Conservation (phyloP, 1,284 basidiomycete species). For the Hymenochaete sp. region DNA sequence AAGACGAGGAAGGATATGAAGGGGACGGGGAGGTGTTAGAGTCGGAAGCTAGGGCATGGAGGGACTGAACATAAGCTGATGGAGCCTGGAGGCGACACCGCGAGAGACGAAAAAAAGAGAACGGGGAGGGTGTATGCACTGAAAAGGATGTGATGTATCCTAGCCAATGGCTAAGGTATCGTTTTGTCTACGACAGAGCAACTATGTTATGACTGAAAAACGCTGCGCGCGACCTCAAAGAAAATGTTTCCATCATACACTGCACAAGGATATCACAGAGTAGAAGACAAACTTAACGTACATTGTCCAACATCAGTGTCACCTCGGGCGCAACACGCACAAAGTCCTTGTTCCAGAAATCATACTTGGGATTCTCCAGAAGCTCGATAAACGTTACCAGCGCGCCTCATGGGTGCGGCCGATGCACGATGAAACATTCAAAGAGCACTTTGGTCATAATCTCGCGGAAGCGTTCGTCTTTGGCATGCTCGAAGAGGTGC, state of each 20-base stretch:
- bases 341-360: conserved; percentile 82
- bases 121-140: no score
- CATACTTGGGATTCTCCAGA: conserved; percentile 74
- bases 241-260: conserved; percentile 4
- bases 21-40: no score
- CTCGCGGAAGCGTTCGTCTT: conserved; percentile 76
- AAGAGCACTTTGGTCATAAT: conserved; percentile 87
- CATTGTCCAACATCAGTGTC: conserved; percentile 70
- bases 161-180: no score
- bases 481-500: conserved; percentile 74
- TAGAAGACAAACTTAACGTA: conserved; percentile 32
- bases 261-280: conserved; percentile 4
- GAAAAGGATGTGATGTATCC: no score
- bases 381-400: conserved; percentile 91
- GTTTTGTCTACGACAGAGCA: no score
- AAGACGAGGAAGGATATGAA: not conserved
- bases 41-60: no score
- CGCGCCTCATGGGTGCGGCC: conserved; percentile 97
- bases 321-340: conserved; percentile 75
- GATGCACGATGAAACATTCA: conserved; percentile 88
- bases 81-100: no score
- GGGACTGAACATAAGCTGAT: no score
- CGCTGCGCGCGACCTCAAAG: conserved; percentile 59
- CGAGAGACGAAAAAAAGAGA: no score
- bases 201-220: conserved; percentile 49